Base-by-base conservation (phyloP, 352 stramenopile species). In the Lagenidium sp. region DNA sequence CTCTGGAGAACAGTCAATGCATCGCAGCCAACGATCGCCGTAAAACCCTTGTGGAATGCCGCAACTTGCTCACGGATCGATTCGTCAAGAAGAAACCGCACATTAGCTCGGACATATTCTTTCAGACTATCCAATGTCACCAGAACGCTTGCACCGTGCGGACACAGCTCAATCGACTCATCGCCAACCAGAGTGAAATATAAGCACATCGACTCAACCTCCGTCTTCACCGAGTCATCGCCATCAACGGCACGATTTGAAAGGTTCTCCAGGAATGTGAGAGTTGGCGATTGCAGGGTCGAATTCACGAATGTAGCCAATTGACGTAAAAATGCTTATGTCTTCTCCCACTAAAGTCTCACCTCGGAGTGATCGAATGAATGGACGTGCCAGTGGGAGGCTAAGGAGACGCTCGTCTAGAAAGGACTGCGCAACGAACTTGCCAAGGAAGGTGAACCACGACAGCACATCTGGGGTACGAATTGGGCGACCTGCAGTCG, bases 351-450 rank as follows among this genome's bases (percentile, higher is more conserved):
- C 63, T 13, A 92, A 54, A 16, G 45, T 53, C 36, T 89, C 73
- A 19, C 70, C 66, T 5, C 68, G 73, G 19, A 89, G 38, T 6
- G 60, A 60, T 19, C 70, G 70, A 26, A 91, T 41, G 32, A 94
- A 85, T 28, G 84, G 71, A 6, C 75, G 62, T 15, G 84, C 70
- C 22, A 95, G 63, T 26, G 84, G 80, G 21, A 94, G 43, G 36
- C 92, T 85, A 22, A 95, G 44, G 41, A 94, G 45, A 4, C 84
- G 72, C 18, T 90, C 78, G 58, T 95, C 84, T 22, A 94, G 60
- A 6, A 94, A 57, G 1, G 84, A 77, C 52, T 89, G 77, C 0
- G 63, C 71, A 2, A 89, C 62, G 39, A 89, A 82, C 1, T 59
- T 66, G 4, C 77, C 77, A 13, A 89, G 50, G 29, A 89, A 89